Conservation (phyloP, 2,329 filamentous ascomycete genomes). For the Pezicula rhizophila region DNA sequence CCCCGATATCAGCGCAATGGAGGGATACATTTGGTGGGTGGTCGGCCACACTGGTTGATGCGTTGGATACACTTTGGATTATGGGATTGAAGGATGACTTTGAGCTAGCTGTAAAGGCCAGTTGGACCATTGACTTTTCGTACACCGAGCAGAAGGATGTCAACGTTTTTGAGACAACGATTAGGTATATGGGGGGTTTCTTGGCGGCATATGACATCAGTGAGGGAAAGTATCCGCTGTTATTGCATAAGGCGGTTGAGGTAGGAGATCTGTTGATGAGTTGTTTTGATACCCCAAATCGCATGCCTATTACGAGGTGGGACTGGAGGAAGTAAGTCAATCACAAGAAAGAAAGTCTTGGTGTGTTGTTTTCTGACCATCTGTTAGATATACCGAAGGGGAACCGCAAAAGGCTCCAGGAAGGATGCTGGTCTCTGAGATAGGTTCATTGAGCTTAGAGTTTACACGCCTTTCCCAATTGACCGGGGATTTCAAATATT, state of each 20-base stretch:
- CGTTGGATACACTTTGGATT: constrained; percentile 80
- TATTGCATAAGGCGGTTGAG: constrained; percentile 65
- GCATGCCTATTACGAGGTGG: constrained; percentile 63
- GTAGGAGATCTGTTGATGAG: constrained; percentile 66
- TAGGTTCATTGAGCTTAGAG: constrained; percentile 55
- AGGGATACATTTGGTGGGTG: constrained; percentile 86
- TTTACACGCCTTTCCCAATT: constrained; percentile 60
- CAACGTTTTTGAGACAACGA: constrained; percentile 78
- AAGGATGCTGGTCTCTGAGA: constrained; percentile 50
- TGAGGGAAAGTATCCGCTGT: constrained; percentile 57
- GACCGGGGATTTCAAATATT: constrained; percentile 55
- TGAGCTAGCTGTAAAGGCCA: constrained; percentile 63
- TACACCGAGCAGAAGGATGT: constrained; percentile 37
- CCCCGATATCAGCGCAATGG: constrained; percentile 59
- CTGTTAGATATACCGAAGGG: constrained; percentile 29
- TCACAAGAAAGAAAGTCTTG: constrained; percentile 43
- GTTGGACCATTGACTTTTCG: constrained; percentile 76
- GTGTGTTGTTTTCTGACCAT: constrained; percentile 30
- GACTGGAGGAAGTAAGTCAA: constrained; percentile 48
- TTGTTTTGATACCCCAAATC: constrained; percentile 81
- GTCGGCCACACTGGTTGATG: constrained; percentile 82
- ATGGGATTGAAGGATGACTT: constrained; percentile 77
- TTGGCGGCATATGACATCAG: constrained; percentile 84
- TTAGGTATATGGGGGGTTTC: constrained; percentile 84
- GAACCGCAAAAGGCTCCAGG: constrained; percentile 54